phyloP scores from a whole-genome alignment of 1,284 basidiomycete species.

The Sporisorium graminicola region DNA sequence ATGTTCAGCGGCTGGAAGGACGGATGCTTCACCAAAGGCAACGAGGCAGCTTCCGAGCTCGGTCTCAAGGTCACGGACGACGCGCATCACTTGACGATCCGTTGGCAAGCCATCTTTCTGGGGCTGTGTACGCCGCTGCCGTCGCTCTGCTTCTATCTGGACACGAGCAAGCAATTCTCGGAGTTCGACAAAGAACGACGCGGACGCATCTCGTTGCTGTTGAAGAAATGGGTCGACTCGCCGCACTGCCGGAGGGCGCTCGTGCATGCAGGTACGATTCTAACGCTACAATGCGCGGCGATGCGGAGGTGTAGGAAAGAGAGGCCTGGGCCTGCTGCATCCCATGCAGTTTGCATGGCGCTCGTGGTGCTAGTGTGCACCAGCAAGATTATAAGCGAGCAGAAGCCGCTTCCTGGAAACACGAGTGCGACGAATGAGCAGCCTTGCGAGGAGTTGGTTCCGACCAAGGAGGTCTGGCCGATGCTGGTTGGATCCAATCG shows the following conservation, averaged over 20 bases:
- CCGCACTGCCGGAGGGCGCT: conserved; percentile 33
- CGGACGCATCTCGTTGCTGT: conserved; percentile 16
- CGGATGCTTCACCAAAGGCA: conserved; percentile 3
- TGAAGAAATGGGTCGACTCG: conserved; percentile 28
- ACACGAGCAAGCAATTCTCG: not conserved
- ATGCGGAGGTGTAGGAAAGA: not conserved
- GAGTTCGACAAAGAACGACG: conserved; percentile 3
- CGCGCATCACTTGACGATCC: conserved; percentile 25
- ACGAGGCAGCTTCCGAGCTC: not conserved
- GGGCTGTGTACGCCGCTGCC: conserved; percentile 32
- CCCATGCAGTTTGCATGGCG: conserved; percentile 37
- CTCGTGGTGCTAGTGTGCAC: conserved; percentile 19
- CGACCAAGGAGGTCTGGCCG: conserved; percentile 18
- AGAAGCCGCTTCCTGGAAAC: not conserved
- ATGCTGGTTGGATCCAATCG: not conserved
- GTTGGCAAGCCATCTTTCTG: conserved; percentile 46
- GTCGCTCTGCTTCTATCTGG: conserved; percentile 38
- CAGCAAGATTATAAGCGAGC: conserved; percentile 14
- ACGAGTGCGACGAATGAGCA: not conserved
- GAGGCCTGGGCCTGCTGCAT: conserved; percentile 19
- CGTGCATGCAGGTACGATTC: conserved; percentile 41
- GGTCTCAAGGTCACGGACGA: conserved; percentile 37
- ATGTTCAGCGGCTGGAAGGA: conserved; percentile 39
- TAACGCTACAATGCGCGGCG: conserved; percentile 21
- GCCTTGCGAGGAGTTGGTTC: conserved; percentile 18